Evolutionary conservation across 1,284 basidiomycete species (phyloP), one percentile per base, ranked within the genome.

Genomic region (Ustilago crameri): DNA sequence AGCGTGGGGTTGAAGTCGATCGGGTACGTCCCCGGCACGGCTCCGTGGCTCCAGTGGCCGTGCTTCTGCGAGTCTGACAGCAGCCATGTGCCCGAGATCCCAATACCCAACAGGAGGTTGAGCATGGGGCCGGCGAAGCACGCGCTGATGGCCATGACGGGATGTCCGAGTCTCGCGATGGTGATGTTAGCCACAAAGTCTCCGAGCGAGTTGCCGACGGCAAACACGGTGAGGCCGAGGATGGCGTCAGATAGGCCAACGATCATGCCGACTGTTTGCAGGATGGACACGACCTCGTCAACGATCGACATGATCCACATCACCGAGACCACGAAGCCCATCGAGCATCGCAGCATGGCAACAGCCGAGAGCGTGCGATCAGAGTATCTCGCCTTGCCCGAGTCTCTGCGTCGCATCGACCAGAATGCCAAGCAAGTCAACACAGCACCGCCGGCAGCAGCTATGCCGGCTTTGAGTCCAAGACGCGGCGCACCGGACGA

Each of bases 141-240:
- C 0, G 92, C 93, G 8, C 92, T 92, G 84, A 95, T 93, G 20
- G 82, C 81, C 82, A 83, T 82, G 34, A 78, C 64, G 1, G 81
- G 81, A 56, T 81, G 80, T 4, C 79, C 80, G 22, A 80, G 56
- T 18, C 74, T 50, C 8, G 80, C 80, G 93, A 83, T 79, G 47
- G 92, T 95, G 85, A 93, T 91, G 85, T 98, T 98, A 34, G 95
- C 95, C 3, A 98, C 95, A 18, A 98, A 88, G 84, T 98, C 95
- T 1, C 95, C 95, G 8, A 97, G 88, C 30, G 92, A 95, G 84
- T 98, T 98, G 22, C 95, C 95, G 32, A 97, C 88, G 0, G 95
- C 95, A 79, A 98, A 98, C 69, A 98, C 90, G 0, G 95, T 98
- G 49, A 98, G 85, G 3, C 95, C 95, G 52, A 98, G 91, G 80